These are phyloP conservation scores for Penicillium aurantiogriseum DNA, from an alignment of 2,329 filamentous ascomycete genomes.

Conservation along the genomic window DNA sequence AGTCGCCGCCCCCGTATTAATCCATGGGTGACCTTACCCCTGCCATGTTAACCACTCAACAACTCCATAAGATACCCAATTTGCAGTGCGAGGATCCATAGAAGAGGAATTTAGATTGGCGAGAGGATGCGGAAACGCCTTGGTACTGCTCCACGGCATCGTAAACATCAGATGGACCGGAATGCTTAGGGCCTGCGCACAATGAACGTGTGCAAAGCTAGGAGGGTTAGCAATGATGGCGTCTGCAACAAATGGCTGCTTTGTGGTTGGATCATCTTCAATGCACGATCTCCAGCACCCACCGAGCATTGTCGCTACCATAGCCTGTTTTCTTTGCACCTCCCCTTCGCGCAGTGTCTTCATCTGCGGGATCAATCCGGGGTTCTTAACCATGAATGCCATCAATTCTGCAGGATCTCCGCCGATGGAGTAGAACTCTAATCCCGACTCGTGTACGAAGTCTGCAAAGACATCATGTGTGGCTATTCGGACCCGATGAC, in stretches of 20 bases:
- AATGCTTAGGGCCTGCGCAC: constrained; percentile 45
- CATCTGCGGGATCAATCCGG: constrained; percentile 43
- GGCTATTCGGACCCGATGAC: constrained; percentile 57
- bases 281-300: constrained; percentile 45
- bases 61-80: constrained; percentile 49
- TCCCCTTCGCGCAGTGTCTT: constrained; percentile 38
- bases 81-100: constrained; percentile 20
- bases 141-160: constrained; percentile 52
- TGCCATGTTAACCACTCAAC: constrained; percentile 54
- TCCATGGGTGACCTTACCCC: constrained; percentile 32
- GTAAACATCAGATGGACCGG: constrained; percentile 55
- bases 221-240: constrained; percentile 57
- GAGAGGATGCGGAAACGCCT: constrained; percentile 50
- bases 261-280: constrained; percentile 28
- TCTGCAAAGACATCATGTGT: constrained; percentile 56
- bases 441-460: constrained; percentile 53
- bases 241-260: constrained; percentile 53
- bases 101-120: constrained; percentile 45
- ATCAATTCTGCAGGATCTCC: constrained; percentile 56
- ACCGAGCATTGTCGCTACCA: constrained; percentile 40
- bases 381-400: constrained; percentile 54
- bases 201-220: constrained; percentile 50
- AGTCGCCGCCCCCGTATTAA: too few relatives aligned
- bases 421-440: constrained; percentile 60
- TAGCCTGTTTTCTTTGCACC: constrained; percentile 30